Conservation (phyloP, 1,139 yeast species). For the Geotrichum armillariae region DNA sequence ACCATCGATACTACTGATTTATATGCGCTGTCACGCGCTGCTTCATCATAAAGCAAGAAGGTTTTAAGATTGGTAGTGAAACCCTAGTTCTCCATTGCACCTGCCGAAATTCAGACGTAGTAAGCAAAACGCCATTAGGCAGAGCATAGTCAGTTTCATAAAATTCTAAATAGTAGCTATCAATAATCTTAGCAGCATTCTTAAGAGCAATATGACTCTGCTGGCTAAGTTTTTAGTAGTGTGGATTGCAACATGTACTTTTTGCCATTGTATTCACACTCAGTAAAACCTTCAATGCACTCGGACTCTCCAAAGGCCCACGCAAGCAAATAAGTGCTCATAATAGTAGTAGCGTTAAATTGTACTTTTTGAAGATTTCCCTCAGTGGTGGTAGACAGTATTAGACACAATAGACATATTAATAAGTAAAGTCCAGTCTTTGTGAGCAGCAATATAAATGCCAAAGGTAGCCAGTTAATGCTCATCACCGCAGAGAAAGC, state of each 20-base stretch:
- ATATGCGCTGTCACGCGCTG: slow-evolving; percentile 64
- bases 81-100: slow-evolving; percentile 96
- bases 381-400: too few species aligned
- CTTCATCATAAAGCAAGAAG: slow-evolving; percentile 67
- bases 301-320: slow-evolving; percentile 78
- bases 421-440: too few species aligned
- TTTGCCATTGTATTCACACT: slow-evolving; percentile 46
- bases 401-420: too few species aligned
- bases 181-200: slow-evolving; percentile 65
- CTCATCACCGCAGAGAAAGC: too few species aligned
- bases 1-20: slow-evolving; percentile 83
- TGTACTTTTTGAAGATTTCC: slow-evolving; percentile 40
- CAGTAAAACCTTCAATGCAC: slow-evolving; percentile 54
- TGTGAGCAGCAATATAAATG: too few species aligned
- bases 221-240: slow-evolving; percentile 67
- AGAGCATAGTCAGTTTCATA: slow-evolving; percentile 69
- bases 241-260: slow-evolving; percentile 69
- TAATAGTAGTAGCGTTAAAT: slow-evolving; percentile 62
- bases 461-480: too few species aligned
- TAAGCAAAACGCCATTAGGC: slow-evolving; percentile 76
- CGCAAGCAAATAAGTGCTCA: slow-evolving; percentile 76
- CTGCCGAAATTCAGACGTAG: slow-evolving; percentile 82
- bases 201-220: slow-evolving; percentile 67
- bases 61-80: slow-evolving; percentile 79
- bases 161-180: slow-evolving; percentile 61